Conservation (phyloP, 2,329 filamentous ascomycete species). For the Colletotrichum trifolii region DNA sequence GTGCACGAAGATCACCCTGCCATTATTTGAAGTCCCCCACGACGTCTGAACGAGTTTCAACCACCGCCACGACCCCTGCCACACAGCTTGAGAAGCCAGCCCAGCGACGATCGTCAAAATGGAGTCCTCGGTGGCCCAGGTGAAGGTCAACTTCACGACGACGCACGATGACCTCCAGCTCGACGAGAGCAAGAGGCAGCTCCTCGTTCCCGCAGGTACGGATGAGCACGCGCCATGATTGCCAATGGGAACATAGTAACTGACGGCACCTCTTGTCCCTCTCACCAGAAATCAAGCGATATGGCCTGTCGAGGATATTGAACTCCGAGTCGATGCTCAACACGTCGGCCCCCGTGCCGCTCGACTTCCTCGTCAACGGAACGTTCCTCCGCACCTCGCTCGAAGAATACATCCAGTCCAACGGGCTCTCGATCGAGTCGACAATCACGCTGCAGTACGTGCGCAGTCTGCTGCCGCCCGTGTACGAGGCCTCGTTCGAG, state of each 20-base stretch:
- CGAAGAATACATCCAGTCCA: slow-evolving; percentile 87
- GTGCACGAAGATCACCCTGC: too few relatives aligned
- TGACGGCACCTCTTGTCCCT: too few relatives aligned
- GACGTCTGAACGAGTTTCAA: too few relatives aligned
- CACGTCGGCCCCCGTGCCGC: slow-evolving; percentile 74
- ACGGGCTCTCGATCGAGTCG: slow-evolving; percentile 89
- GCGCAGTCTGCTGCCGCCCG: slow-evolving; percentile 87
- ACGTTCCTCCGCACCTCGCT: slow-evolving; percentile 89
- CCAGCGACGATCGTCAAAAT: slow-evolving; percentile 41
- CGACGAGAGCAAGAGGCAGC: slow-evolving; percentile 69
- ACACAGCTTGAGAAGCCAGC: too few relatives aligned
- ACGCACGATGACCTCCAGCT: slow-evolving; percentile 71
- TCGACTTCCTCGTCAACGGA: slow-evolving; percentile 97
- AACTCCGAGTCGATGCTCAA: slow-evolving; percentile 79
- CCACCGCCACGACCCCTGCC: too few relatives aligned
- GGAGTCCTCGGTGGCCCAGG: slow-evolving; percentile 60
- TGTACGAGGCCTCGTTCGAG: slow-evolving; percentile 91
- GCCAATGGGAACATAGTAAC: slow-evolving; percentile 9
- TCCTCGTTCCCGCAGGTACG: slow-evolving; percentile 71
- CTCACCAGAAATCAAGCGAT: slow-evolving; percentile 70
- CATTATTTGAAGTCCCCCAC: too few relatives aligned
- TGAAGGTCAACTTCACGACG: slow-evolving; percentile 76
- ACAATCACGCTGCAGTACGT: slow-evolving; percentile 93
- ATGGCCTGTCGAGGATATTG: slow-evolving; percentile 76
- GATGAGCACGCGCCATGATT: too few relatives aligned